Percentiles rank a stretch among this genome's conserved stretches.
Evolutionary conservation across 2,329 filamentous ascomycete species (phyloP).

Genomic region (Venturia effusa): DNA sequence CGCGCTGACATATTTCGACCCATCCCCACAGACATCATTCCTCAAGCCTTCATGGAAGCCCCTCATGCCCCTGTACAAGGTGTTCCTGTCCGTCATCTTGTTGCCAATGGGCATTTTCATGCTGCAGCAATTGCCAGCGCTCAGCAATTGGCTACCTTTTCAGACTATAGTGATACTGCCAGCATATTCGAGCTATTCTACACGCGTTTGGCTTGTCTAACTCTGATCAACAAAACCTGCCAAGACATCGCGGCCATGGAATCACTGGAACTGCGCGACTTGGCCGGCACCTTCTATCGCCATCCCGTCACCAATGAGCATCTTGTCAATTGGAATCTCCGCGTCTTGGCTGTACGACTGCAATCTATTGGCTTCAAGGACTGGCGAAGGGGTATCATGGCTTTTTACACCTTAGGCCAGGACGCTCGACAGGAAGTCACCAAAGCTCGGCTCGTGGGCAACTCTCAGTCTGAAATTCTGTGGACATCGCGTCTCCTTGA

Average conservation of each 20-base stretch:
- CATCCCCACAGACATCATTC: constrained; percentile 29
- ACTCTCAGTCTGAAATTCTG: constrained; percentile 16
- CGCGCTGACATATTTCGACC: constrained; percentile 2
- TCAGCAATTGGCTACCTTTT: constrained; percentile 26
- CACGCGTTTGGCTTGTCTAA: constrained; percentile 69
- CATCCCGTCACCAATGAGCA: constrained; percentile 35
- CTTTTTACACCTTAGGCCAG: constrained; percentile 76
- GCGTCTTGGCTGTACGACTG: constrained; percentile 71
- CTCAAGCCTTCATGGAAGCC: constrained; percentile 58
- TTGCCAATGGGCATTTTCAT: constrained; percentile 57
- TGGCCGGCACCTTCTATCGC: constrained; percentile 43
- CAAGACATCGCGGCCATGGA: constrained; percentile 46
- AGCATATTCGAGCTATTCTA: constrained; percentile 71
- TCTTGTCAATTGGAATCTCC: constrained; percentile 77
- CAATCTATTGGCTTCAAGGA: constrained; percentile 83
- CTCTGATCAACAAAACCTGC: constrained; percentile 55
- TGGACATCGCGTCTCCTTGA: constrained; percentile 69
- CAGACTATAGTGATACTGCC: constrained; percentile 40
- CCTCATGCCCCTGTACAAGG: constrained; percentile 46
- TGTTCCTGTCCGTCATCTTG: constrained; percentile 65
- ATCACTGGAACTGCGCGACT: constrained; percentile 50
- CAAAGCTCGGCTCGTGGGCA: constrained; percentile 26
- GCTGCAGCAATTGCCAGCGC: constrained; percentile 33
- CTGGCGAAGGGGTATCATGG: constrained; percentile 72
- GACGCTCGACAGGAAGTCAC: constrained; percentile 58